phyloP scores from a whole-genome alignment of 2,329 filamentous ascomycete species.

The Escovopsis sp. region DNA sequence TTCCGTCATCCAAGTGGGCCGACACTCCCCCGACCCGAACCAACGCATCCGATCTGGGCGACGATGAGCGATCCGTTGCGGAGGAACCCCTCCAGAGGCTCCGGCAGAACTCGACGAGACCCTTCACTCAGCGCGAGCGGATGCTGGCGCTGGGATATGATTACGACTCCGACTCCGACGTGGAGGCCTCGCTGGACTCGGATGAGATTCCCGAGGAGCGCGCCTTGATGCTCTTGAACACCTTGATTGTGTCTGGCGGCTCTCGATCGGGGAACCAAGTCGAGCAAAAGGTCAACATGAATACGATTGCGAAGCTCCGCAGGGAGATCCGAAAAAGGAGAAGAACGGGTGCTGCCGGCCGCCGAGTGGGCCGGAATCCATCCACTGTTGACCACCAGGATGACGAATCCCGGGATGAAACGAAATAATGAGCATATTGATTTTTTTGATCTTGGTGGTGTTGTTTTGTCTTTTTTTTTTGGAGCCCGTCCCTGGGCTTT shows the following conservation, averaged over 20 bases:
- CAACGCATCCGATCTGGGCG: slow-evolving; percentile 2
- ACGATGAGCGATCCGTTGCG: slow-evolving; percentile 3
- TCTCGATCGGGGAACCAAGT: not conserved
- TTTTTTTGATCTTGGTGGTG: not conserved
- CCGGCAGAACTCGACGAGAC: not conserved
- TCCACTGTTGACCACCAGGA: not conserved
- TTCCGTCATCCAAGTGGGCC: slow-evolving; percentile 1
- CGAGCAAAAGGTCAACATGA: slow-evolving; percentile 1
- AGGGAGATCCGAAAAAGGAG: slow-evolving; percentile 2
- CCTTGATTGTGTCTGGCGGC: not conserved
- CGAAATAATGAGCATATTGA: slow-evolving; percentile 1
- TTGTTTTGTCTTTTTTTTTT: not conserved
- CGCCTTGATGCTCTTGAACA: not conserved
- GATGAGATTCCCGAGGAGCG: slow-evolving; percentile 5
- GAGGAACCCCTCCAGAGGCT: not conserved
- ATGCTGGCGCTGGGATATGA: slow-evolving; percentile 12
- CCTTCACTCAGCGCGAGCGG: slow-evolving; percentile 10
- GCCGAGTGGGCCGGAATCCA: not conserved
- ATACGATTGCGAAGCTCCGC: slow-evolving; percentile 4
- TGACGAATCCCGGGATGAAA: not conserved
- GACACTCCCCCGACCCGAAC: not conserved
- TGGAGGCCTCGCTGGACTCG: slow-evolving; percentile 1
- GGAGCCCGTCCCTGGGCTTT: too few species aligned
- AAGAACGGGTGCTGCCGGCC: not conserved
- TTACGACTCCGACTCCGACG: slow-evolving; percentile 11